These are phyloP conservation scores for Wickerhamomyces bisporus DNA, from an alignment of 805 yeast species.

Conservation along the genomic window DNA sequence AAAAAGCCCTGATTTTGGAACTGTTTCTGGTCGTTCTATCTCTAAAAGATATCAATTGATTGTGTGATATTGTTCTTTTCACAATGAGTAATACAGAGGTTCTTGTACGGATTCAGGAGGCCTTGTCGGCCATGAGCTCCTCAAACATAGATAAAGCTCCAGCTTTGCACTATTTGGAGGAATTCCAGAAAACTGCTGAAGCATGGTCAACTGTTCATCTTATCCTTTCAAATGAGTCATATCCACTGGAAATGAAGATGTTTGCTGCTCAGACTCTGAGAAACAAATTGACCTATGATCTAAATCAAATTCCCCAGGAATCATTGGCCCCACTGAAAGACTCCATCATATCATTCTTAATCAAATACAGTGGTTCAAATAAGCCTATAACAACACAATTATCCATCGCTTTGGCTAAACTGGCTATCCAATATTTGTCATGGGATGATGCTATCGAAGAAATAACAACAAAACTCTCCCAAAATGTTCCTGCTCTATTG, in stretches of 20 bases:
- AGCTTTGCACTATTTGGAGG: slow-evolving; percentile 57
- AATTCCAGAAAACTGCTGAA: slow-evolving; percentile 73
- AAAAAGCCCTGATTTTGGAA: too few species aligned
- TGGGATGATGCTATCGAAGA: slow-evolving; percentile 76
- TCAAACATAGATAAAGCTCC: slow-evolving; percentile 30
- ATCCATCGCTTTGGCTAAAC: slow-evolving; percentile 73
- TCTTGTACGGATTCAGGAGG: slow-evolving; percentile 16
- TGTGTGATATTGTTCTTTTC: too few species aligned
- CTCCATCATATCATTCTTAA: slow-evolving; percentile 55
- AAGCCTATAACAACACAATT: slow-evolving; percentile 77
- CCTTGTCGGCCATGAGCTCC: slow-evolving; percentile 23
- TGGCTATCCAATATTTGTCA: slow-evolving; percentile 67
- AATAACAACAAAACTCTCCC: slow-evolving; percentile 45
- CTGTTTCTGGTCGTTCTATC: too few species aligned
- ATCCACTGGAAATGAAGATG: slow-evolving; percentile 55
- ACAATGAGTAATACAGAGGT: slow-evolving; percentile 2
- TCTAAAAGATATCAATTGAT: too few species aligned
- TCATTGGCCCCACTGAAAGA: slow-evolving; percentile 60
- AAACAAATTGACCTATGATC: slow-evolving; percentile 77
- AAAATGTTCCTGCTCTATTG: slow-evolving; percentile 43
- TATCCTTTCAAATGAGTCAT: slow-evolving; percentile 35
- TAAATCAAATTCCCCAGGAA: slow-evolving; percentile 65
- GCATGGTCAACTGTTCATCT: slow-evolving; percentile 76
- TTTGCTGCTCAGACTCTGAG: slow-evolving; percentile 91
- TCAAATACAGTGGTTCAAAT: slow-evolving; percentile 36